Evolutionary conservation across 331 rosid species (phyloP).

Genomic region (Quercus lobata): DNA sequence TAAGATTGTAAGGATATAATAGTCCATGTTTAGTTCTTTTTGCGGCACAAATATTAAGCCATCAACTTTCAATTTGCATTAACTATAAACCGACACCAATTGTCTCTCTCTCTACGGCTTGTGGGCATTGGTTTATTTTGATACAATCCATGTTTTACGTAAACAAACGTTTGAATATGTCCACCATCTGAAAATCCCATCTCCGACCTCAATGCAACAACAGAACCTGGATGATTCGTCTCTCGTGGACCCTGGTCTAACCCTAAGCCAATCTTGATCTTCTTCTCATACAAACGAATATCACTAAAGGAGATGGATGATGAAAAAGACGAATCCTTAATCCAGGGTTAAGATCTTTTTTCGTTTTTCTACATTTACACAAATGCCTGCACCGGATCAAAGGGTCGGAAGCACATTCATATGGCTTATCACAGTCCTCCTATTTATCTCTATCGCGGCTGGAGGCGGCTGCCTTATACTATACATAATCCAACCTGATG

Average conservation of each 20-base stretch:
- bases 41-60: neutral
- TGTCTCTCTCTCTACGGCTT: slow-evolving; percentile 17
- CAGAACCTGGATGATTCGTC: neutral
- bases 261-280: slow-evolving; percentile 4
- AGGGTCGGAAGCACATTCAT: slow-evolving; percentile 51
- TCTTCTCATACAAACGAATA: slow-evolving; percentile 2
- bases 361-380: slow-evolving; percentile 8
- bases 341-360: slow-evolving; percentile 17
- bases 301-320: slow-evolving; percentile 27
- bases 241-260: slow-evolving; percentile 18
- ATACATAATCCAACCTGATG: slow-evolving; percentile 48
- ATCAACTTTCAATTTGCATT: slow-evolving; percentile 19
- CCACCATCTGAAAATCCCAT: slow-evolving; percentile 29
- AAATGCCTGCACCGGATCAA: slow-evolving; percentile 49
- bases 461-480: slow-evolving; percentile 67
- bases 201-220: slow-evolving; percentile 17
- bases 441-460: slow-evolving; percentile 36
- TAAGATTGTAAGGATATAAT: neutral
- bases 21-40: neutral
- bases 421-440: slow-evolving; percentile 41
- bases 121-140: slow-evolving; percentile 17
- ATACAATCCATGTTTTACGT: slow-evolving; percentile 28
- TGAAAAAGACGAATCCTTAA: slow-evolving; percentile 23
- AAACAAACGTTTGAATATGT: slow-evolving; percentile 32
- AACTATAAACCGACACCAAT: slow-evolving; percentile 31